Evolutionary conservation across 2,329 filamentous ascomycete species (phyloP).

Genomic region (Ploettnerulaceae sp.): DNA sequence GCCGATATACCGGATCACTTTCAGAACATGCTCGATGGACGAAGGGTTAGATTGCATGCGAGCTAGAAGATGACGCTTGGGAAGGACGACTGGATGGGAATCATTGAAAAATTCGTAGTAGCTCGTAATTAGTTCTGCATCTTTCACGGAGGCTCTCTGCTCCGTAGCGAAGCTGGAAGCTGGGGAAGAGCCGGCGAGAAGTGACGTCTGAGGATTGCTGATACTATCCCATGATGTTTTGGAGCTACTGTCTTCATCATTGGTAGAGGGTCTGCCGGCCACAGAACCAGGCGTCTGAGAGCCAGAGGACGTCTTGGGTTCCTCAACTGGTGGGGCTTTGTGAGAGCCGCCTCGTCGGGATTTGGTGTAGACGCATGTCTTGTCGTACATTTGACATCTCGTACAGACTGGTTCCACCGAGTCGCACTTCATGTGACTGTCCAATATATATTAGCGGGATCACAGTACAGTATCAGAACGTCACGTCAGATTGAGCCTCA

Average conservation of each 20-base stretch:
- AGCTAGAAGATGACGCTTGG: conserved; percentile 29
- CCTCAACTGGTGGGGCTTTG: neutral
- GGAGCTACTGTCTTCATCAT: neutral
- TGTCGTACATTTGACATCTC: conserved; percentile 41
- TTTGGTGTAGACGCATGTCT: conserved; percentile 46
- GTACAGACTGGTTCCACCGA: conserved; percentile 43
- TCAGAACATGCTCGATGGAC: conserved; percentile 26
- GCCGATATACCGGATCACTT: conserved; percentile 35
- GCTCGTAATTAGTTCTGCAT: neutral
- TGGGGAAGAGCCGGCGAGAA: neutral
- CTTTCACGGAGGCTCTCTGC: neutral
- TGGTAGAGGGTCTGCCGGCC: neutral
- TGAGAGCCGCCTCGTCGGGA: conserved; percentile 42
- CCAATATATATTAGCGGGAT: neutral
- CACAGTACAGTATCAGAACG: neutral
- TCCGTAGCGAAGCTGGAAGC: neutral
- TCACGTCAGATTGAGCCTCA: neutral
- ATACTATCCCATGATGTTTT: neutral
- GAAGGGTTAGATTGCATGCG: conserved; percentile 29
- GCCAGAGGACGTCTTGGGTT: neutral
- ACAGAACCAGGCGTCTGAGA: neutral
- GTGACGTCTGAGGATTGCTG: neutral
- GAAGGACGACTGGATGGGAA: conserved; percentile 34
- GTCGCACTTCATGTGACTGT: conserved; percentile 49
- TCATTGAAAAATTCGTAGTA: conserved; percentile 28